These are phyloP conservation scores for Tricholoma bakamatsutake DNA, from an alignment of 768 basidiomycete genomes.

Conservation along the genomic window DNA sequence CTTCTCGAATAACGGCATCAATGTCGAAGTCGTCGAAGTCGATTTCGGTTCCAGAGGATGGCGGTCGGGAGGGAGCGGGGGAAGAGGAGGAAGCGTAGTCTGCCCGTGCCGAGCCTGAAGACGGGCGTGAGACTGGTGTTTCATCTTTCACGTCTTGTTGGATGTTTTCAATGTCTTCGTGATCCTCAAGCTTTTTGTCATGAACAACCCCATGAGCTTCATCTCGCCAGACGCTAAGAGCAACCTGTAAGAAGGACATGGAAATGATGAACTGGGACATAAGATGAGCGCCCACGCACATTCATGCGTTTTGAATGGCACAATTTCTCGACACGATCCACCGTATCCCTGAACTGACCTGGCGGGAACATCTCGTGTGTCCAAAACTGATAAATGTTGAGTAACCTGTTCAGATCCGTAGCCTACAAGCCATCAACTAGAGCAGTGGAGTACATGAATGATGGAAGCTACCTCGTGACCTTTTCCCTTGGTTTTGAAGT, in stretches of 20 bases:
- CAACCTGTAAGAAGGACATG: constrained; percentile 38
- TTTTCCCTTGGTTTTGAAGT: constrained; percentile 81
- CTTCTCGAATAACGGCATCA: constrained; percentile 44
- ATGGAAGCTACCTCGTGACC: constrained; percentile 72
- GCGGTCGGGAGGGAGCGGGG: constrained; percentile 27
- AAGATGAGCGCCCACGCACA: constrained; percentile 38
- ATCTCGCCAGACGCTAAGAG: constrained; percentile 73
- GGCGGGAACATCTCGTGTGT: constrained; percentile 90
- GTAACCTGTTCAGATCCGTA: constrained; percentile 72
- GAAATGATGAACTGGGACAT: neutral
- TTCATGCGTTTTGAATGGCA: constrained; percentile 84
- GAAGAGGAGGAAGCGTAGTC: constrained; percentile 31
- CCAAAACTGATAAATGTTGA: constrained; percentile 93
- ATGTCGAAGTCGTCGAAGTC: constrained; percentile 44
- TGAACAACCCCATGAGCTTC: constrained; percentile 41
- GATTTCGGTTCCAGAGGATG: constrained; percentile 33
- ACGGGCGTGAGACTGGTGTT: constrained; percentile 8
- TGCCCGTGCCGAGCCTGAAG: constrained; percentile 22
- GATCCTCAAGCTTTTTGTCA: constrained; percentile 17
- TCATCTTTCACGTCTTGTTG: neutral
- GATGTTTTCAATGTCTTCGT: constrained; percentile 13
- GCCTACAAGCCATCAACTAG: constrained; percentile 37
- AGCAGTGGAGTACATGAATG: neutral
- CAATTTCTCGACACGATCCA: constrained; percentile 79
- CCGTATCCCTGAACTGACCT: constrained; percentile 81